A percentile compares a stretch with the other conserved stretches of the same genome.
Evolutionary conservation across 148 eudicot genomes (phyloP).

Genomic region (Chenopodium berlandieri): DNA sequence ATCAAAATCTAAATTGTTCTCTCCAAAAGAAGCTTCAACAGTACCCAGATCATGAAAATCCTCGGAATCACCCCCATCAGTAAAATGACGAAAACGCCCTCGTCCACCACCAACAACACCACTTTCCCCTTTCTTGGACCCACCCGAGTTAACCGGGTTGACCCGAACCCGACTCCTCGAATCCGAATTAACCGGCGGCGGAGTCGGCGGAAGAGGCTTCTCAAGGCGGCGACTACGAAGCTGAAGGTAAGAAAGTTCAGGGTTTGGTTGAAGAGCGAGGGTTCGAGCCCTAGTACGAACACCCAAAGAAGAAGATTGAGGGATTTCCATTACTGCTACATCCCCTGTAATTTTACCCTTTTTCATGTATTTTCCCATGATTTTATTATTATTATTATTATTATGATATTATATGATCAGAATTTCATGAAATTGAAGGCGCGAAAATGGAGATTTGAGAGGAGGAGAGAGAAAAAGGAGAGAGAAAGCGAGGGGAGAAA

Average conservation of each 20-base stretch:
- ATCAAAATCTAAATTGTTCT: slow-evolving; percentile 67
- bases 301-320: slow-evolving; percentile 47
- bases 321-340: slow-evolving; percentile 57
- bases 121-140: neutral
- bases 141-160: slow-evolving; percentile 26
- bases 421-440: slow-evolving; percentile 16
- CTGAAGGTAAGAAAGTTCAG: slow-evolving; percentile 63
- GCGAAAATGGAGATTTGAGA: no score
- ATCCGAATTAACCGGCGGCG: slow-evolving; percentile 1
- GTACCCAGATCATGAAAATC: slow-evolving; percentile 23
- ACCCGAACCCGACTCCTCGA: slow-evolving; percentile 14
- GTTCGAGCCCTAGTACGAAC: slow-evolving; percentile 82
- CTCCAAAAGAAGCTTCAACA: slow-evolving; percentile 59
- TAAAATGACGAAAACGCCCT: slow-evolving; percentile 27
- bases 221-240: slow-evolving; percentile 67
- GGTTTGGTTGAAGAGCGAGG: slow-evolving; percentile 55
- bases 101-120: no score
- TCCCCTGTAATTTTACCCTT: slow-evolving; percentile 58
- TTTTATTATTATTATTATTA: neutral
- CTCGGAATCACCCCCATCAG: slow-evolving; percentile 18
- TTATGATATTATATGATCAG: no score
- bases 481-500: neutral
- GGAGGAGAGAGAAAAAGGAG: slow-evolving; percentile 5
- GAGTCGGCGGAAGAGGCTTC: slow-evolving; percentile 40
- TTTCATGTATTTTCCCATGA: slow-evolving; percentile 68